Percentiles rank a stretch among this genome's conserved stretches.
These are phyloP conservation scores for Prunella vulgaris DNA, from an alignment of 257 asterid species.

Conservation along the genomic window DNA sequence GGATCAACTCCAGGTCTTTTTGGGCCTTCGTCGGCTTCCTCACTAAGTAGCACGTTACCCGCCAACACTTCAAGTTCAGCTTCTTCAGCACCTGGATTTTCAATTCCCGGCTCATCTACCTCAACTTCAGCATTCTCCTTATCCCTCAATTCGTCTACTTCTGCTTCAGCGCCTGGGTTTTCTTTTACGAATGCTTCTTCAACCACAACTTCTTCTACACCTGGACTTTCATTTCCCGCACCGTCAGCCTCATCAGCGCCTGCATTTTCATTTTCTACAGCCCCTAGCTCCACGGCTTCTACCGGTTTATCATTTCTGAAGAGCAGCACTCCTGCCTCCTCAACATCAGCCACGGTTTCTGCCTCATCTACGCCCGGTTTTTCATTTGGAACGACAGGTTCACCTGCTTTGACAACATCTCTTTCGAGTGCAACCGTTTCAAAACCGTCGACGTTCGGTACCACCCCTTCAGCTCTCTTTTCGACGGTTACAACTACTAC, in stretches of 20 bases:
- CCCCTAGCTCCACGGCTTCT: constrained; percentile 31
- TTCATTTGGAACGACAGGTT: constrained; percentile 46
- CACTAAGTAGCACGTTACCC: constrained; percentile 20
- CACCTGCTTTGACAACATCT: constrained; percentile 37
- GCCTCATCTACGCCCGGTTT: constrained; percentile 42
- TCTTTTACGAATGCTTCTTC: constrained; percentile 39
- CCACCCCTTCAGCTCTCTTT: constrained; percentile 46
- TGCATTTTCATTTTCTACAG: constrained; percentile 31
- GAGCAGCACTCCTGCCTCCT: constrained; percentile 31
- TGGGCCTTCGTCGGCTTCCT: constrained; percentile 28
- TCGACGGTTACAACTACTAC: constrained; percentile 53
- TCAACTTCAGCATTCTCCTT: constrained; percentile 28
- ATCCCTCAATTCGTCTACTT: constrained; percentile 20
- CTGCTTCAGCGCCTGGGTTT: constrained; percentile 40
- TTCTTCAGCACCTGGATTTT: constrained; percentile 16
- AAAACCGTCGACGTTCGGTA: constrained; percentile 37
- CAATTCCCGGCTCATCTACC: constrained; percentile 21
- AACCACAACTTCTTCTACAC: constrained; percentile 30
- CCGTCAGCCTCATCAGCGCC: constrained; percentile 30
- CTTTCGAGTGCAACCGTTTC: constrained; percentile 38
- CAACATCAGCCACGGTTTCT: constrained; percentile 35
- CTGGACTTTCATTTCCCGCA: constrained; percentile 39
- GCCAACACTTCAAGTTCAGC: constrained; percentile 19
- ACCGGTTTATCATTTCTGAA: constrained; percentile 40
- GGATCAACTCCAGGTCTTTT: constrained; percentile 30